These are phyloP conservation scores for Besnoitia besnoiti DNA, from an alignment of 169 alveolate species.

Conservation along the genomic window DNA sequence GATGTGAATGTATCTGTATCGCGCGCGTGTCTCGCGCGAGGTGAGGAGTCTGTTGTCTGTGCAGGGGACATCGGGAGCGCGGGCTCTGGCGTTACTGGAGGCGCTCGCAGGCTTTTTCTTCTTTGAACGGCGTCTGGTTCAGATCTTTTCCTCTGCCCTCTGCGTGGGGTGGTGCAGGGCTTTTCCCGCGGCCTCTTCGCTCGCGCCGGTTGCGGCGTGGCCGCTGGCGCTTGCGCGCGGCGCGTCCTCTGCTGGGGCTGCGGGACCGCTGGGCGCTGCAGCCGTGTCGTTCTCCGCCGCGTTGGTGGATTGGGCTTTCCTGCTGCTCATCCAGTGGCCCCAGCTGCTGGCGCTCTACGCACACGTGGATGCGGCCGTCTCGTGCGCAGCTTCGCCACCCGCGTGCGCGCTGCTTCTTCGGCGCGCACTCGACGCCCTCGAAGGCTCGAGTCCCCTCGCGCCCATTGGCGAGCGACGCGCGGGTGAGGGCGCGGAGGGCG, in stretches of 20 bases:
- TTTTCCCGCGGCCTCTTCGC: too few relatives aligned
- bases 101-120: too few relatives aligned
- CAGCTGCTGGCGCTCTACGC: conserved; percentile 23
- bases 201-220: too few relatives aligned
- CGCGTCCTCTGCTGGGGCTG: not conserved
- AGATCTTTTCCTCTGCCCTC: too few relatives aligned
- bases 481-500: not conserved
- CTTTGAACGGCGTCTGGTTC: too few relatives aligned
- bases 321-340: not conserved
- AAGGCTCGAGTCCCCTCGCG: not conserved
- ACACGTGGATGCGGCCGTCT: conserved; percentile 32
- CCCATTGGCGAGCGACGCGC: not conserved
- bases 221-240: not conserved
- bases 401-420: not conserved
- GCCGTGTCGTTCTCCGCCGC: not conserved
- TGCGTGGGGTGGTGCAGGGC: too few relatives aligned
- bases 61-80: too few relatives aligned
- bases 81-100: too few relatives aligned
- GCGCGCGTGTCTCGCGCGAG: too few relatives aligned
- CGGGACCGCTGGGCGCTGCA: not conserved
- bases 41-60: too few relatives aligned
- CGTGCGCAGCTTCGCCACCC: not conserved
- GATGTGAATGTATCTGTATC: not conserved
- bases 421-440: not conserved
- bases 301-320: not conserved